Evolutionary conservation across 2,329 filamentous ascomycete species (phyloP), one percentile per base, ranked within the genome.

Genomic region (Penicillium sp.): DNA sequence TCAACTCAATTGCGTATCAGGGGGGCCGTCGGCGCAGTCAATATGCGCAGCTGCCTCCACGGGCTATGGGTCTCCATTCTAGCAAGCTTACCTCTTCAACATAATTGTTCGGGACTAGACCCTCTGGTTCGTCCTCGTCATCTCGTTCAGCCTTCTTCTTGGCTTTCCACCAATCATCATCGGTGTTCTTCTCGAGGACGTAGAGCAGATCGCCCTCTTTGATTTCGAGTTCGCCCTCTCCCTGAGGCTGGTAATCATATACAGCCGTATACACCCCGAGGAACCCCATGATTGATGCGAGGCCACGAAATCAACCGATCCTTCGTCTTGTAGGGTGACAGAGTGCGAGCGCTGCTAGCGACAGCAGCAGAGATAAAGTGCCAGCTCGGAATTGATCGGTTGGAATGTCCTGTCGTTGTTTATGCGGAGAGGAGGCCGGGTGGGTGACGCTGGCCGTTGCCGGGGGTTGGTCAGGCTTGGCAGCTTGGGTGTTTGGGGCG

Each of bases 121-220:
- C 93, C 68, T 92, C 87, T 3, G 93, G 93, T 77, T 97, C 93
- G 44, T 96, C 93, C 43, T 96, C 92, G 44, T 96, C 92, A 39
- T 93, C 90, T 27, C 81, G 84, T 35, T 85, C 85, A 64, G 92
- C 92, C 79, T 89, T 91, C 83, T 96, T 96, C 82, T 96, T 96
- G 50, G 90, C 92, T 76, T 89, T 95, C 95, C 95, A 98, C 95
- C 95, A 98, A 73, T 92, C 87, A 75, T 90, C 89, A 16, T 90
- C 87, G 52, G 79, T 75, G 64, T 87, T 89, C 80, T 96, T 96
- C 70, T 96, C 91, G 58, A 96, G 79, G 58, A 97, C 83, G 77
- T 93, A 97, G 60, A 98, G 86, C 63, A 97, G 75, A 77, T 97
- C 94, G 59, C 92, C 92, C 72, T 97, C 93, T 56, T 79, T 81